Conservation (phyloP, 2,329 filamentous ascomycete genomes). For the Lachnellula willkommii region DNA sequence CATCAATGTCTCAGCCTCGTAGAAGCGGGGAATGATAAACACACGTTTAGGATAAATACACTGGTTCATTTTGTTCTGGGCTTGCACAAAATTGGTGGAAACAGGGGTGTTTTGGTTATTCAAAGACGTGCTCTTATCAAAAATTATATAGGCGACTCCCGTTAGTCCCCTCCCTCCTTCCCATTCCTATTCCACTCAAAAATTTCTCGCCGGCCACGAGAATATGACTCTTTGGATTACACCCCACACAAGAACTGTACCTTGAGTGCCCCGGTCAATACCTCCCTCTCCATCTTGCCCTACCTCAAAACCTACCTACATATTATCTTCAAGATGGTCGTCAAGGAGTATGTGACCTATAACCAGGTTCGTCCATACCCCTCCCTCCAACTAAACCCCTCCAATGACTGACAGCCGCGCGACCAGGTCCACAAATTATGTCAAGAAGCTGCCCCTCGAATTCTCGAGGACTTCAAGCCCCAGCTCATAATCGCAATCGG, state of each 20-base stretch:
- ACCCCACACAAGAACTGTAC: constrained; percentile 7
- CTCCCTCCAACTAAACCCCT: constrained; percentile 11
- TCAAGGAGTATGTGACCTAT: constrained; percentile 87
- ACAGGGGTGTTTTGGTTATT: neutral
- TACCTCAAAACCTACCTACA: neutral
- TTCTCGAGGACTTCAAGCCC: constrained; percentile 81
- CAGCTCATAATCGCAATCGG: constrained; percentile 98
- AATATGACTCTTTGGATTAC: constrained; percentile 13
- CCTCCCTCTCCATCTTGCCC: too few species aligned
- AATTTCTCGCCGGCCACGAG: constrained; percentile 1
- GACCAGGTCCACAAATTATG: constrained; percentile 92
- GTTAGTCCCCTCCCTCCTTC: constrained; percentile 14
- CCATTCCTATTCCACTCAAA: neutral
- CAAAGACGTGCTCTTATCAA: neutral
- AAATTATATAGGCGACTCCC: constrained; percentile 14
- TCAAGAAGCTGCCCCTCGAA: constrained; percentile 73
- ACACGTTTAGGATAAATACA: neutral
- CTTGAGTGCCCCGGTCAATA: neutral
- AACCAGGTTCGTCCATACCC: constrained; percentile 63
- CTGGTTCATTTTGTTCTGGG: neutral
- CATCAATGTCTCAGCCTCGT: neutral
- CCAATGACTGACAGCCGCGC: constrained; percentile 17
- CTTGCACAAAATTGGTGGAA: too few species aligned
- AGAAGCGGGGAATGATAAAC: neutral
- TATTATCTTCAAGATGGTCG: constrained; percentile 54